Evolutionary conservation across 1,139 yeast species (phyloP).

Genomic region (Kurtzmaniella quercitrusa): DNA sequence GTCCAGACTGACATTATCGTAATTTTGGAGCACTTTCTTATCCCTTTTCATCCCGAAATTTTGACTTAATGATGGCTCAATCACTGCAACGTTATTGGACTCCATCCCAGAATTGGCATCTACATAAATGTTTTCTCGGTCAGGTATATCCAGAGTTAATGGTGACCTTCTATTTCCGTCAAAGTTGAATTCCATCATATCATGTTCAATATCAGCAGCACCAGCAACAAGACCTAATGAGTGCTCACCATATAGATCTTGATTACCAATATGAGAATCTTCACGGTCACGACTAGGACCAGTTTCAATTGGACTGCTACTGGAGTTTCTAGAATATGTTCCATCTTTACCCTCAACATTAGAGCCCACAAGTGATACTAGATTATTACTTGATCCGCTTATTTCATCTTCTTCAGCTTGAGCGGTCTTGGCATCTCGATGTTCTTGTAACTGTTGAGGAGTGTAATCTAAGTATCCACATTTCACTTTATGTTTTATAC

Average conservation of each 20-base stretch:
- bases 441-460: slow-evolving; percentile 29
- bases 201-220: background rate
- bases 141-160: background rate
- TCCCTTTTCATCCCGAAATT: background rate
- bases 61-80: background rate
- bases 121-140: background rate
- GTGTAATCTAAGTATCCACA: slow-evolving; percentile 40
- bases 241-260: background rate
- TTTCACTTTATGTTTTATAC: slow-evolving; percentile 37
- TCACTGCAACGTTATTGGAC: background rate
- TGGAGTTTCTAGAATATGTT: background rate
- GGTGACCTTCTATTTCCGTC: background rate
- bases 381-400: slow-evolving; percentile 10
- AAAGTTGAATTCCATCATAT: background rate
- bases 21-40: slow-evolving; percentile 17
- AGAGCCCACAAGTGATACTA: slow-evolving; percentile 3
- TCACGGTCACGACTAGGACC: background rate
- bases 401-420: slow-evolving; percentile 3
- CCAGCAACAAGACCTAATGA: background rate
- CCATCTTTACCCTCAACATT: background rate
- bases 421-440: slow-evolving; percentile 17
- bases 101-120: background rate
- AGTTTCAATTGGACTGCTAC: background rate
- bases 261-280: background rate
- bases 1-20: slow-evolving; percentile 21